Percentiles rank a stretch among this genome's conserved stretches.
These are phyloP conservation scores for Boletus speciosus DNA, from an alignment of 768 basidiomycete species.

Conservation along the genomic window DNA sequence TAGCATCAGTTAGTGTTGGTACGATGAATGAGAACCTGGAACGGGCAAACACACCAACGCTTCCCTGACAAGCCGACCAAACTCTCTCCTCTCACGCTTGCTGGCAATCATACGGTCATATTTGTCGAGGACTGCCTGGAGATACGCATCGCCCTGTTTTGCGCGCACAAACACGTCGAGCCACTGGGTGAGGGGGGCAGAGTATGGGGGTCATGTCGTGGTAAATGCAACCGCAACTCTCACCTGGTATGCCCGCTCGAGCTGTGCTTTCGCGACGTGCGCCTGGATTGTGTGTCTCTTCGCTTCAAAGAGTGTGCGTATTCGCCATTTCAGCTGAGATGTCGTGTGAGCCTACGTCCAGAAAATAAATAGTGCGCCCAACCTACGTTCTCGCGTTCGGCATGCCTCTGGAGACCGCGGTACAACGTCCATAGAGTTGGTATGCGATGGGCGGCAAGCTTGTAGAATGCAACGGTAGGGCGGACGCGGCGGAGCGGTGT, in stretches of 20 bases:
- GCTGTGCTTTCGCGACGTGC: slow-evolving; percentile 40
- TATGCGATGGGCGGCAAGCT: slow-evolving; percentile 65
- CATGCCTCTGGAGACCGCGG: slow-evolving; percentile 56
- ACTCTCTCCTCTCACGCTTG: slow-evolving; percentile 47
- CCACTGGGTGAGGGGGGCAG: slow-evolving; percentile 37
- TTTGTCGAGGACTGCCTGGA: slow-evolving; percentile 46
- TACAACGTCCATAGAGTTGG: slow-evolving; percentile 80
- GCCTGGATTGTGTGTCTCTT: slow-evolving; percentile 55
- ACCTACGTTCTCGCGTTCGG: slow-evolving; percentile 55
- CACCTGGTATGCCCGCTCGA: slow-evolving; percentile 58
- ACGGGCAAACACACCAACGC: slow-evolving; percentile 44
- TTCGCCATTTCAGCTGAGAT: slow-evolving; percentile 53
- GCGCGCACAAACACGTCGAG: slow-evolving; percentile 56
- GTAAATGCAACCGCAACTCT: slow-evolving; percentile 11
- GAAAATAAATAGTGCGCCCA: neutral
- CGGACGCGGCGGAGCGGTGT: slow-evolving; percentile 57
- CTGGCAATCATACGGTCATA: slow-evolving; percentile 57
- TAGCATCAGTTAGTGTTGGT: neutral
- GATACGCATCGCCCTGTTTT: slow-evolving; percentile 47
- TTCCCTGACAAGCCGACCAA: slow-evolving; percentile 44
- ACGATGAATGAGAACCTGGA: neutral
- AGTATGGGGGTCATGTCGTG: neutral
- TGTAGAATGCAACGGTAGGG: slow-evolving; percentile 62
- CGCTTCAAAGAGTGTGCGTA: slow-evolving; percentile 51
- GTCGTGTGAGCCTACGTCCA: neutral